These are phyloP conservation scores for Populus hybrid DNA, from an alignment of 441 rosid genomes.

Conservation along the genomic window DNA sequence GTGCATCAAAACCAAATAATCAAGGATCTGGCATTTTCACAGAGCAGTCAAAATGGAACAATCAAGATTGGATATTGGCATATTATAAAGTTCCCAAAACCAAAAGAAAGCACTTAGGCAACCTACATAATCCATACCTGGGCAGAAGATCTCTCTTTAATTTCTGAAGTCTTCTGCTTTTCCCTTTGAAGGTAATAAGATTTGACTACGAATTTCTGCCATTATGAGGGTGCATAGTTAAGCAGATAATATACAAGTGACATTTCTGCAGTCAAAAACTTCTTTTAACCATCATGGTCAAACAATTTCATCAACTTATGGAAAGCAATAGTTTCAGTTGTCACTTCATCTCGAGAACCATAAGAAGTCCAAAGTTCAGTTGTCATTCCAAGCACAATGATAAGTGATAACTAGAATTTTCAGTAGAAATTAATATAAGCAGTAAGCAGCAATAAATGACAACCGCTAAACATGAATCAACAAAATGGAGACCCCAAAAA, in stretches of 20 bases:
- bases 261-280: background rate
- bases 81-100: background rate
- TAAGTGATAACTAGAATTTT: background rate
- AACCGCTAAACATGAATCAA: background rate
- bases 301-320: background rate
- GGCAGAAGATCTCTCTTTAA: slow-evolving; percentile 60
- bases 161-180: slow-evolving; percentile 65
- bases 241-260: background rate
- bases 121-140: slow-evolving; percentile 48
- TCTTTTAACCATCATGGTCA: background rate
- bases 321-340: no score
- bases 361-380: no score
- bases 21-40: no score
- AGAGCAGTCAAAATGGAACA: no score
- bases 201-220: slow-evolving; percentile 74
- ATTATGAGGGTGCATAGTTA: background rate
- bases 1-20: no score
- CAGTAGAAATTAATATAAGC: background rate
- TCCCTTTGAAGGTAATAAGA: slow-evolving; percentile 72
- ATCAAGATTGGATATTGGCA: background rate
- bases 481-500: background rate
- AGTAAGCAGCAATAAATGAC: background rate
- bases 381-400: no score
- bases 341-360: no score
- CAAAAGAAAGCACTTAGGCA: slow-evolving; percentile 4